Base-by-base conservation (phyloP, 2,329 filamentous ascomycete species). In the Fusarium transvaalense region DNA sequence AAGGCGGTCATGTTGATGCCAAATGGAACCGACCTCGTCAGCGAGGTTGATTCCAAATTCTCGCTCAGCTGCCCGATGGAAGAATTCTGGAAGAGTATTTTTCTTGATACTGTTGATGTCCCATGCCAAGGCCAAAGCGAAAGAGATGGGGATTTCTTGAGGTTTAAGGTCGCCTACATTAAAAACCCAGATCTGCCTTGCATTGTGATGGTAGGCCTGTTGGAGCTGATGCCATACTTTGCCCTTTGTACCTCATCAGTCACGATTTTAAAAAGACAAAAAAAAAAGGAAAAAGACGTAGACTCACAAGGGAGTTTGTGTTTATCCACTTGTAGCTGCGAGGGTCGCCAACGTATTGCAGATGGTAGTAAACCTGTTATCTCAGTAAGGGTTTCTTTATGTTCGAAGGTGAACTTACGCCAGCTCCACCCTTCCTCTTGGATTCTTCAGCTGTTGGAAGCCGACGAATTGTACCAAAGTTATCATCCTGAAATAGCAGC, bases 141-240 rank as follows among this genome's bases (percentile, higher is more conserved):
- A 86, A 27, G 81, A 83, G 57, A 87, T 84, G 0, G 85, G 84
- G 0, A 86, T 76, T 72, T 88, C 86, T 21, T 86, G 78, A 1
- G 86, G 85, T 69, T 89, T 90, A 43, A 89, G 78, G 64, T 90
- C 87, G 13, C 87, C 87, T 2, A 89, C 85, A 41, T 90, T 90
- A 62, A 89, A 86, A 21, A 89, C 80, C 88, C 88, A 89, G 27
- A 89, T 86, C 17, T 84, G 80, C 31, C 82, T 79, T 3, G 86
- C 87, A 3, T 75, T 73, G 21, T 74, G 69, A 1, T 71, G 78
- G 53, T 89, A 84, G 0, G 88, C 85, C 23, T 86, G 78, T n/a
- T 82, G 80, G 66, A 90, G 82, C 63, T 90, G 86, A 56, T 89
- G 77, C 82, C 75, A 76, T 0, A 72, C 56, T 71, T 68, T 81